Evolutionary conservation across 208 protist genomes (phyloP).

Genomic region (Tetramitus jugosus): DNA sequence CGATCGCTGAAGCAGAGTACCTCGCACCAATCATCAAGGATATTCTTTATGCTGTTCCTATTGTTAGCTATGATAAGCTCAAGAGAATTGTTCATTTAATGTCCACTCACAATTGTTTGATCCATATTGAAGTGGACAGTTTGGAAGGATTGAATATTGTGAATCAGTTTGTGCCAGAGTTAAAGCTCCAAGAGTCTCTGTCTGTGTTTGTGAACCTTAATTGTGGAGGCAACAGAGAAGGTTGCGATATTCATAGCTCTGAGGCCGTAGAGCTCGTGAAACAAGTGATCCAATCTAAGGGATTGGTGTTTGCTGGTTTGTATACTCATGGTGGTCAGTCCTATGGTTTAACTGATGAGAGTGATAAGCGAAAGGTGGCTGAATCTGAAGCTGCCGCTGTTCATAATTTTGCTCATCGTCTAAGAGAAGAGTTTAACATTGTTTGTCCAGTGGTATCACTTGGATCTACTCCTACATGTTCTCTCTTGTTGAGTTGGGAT

Average conservation of each 20-base stretch:
- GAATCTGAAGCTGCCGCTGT: background rate
- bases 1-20: conserved; percentile 27
- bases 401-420: background rate
- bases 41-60: conserved; percentile 33
- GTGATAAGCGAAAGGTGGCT: background rate
- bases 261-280: background rate
- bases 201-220: conserved; percentile 25
- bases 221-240: conserved; percentile 27
- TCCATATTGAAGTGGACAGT: conserved; percentile 14
- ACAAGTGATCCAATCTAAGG: background rate
- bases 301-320: background rate
- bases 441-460: background rate
- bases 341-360: background rate
- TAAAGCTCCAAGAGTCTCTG: background rate
- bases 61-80: conserved; percentile 3
- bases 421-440: background rate
- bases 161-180: background rate
- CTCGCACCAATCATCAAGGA: background rate
- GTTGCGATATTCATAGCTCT: conserved; percentile 1
- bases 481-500: background rate
- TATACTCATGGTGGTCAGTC: conserved; percentile 20
- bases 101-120: background rate
- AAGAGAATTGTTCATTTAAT: background rate
- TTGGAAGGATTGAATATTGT: background rate
- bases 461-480: conserved; percentile 21